Base-by-base conservation (phyloP, 441 rosid genomes). In the Croton laevigatus region DNA sequence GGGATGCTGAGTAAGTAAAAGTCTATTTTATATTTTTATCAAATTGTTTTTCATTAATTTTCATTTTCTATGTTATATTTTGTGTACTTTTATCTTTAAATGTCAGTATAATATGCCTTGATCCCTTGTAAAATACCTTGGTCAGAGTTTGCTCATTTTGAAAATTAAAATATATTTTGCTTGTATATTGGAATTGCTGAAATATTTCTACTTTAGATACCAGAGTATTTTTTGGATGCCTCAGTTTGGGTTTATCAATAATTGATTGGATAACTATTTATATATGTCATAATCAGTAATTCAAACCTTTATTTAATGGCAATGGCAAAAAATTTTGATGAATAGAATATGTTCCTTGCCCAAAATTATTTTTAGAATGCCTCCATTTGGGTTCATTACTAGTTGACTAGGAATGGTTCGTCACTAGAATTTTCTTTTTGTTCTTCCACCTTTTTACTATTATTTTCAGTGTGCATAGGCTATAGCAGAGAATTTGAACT, bases 1-100 rank as follows among this genome's bases (percentile, higher is more conserved):
- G 91, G 80, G 81, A 89, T 62, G 84, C 87, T 70, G 93, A 94
- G 99, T 92, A 82, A 84, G 99, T 82, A 71, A 65, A 53, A 40
- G 73, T 34, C 46, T 23, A 40, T 40, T 40, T 40, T 40, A 9
- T 49, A 17, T 62, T 59, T 46, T 52, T 57, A 10, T 14, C 32
- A 60, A 7, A 3, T 12, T 9, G 12, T 60, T 22, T 69, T 62
- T 54, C 0, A 22, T 46, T 48, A 5, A 27, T 42, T 54, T 54
- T 17, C 73, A 27, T 27, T 27, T 27, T 27, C 32, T 27, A 27
- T 27, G 1, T 27, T 27, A 27, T 27, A 27, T 27, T 27, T 27
- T 27, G 1, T 27, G 32, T 27, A 27, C 32, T 27, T 27, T 27
- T 27, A 27, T 27, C 32, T 27, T 27, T 27, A 27, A 27, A 27